Evolutionary conservation across 2,329 filamentous ascomycete genomes (phyloP).

Genomic region (Sporothrix schenckii): DNA sequence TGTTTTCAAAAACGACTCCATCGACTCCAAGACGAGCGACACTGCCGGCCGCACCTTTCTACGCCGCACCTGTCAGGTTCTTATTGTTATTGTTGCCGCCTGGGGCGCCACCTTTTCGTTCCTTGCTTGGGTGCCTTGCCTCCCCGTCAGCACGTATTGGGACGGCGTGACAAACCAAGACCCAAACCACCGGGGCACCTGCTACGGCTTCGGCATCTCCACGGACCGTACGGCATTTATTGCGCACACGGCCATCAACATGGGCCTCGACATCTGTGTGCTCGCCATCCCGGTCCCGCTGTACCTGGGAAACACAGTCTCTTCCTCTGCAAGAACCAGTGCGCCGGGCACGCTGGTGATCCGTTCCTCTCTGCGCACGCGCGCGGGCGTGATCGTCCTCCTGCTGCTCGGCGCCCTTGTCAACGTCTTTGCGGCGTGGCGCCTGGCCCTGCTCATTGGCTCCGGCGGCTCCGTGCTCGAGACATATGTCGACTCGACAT

Average conservation of each 20-base stretch:
- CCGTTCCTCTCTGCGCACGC: slow-evolving; percentile 34
- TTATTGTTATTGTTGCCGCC: slow-evolving; percentile 35
- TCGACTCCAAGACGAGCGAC: not conserved
- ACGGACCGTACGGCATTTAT: slow-evolving; percentile 37
- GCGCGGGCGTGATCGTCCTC: slow-evolving; percentile 40
- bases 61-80: slow-evolving; percentile 32
- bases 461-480: slow-evolving; percentile 35
- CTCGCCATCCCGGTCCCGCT: slow-evolving; percentile 43
- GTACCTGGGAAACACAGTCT: slow-evolving; percentile 39
- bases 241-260: slow-evolving; percentile 43
- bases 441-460: slow-evolving; percentile 37
- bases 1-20: slow-evolving; percentile 32
- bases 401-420: slow-evolving; percentile 32
- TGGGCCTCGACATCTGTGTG: slow-evolving; percentile 43
- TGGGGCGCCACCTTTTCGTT: slow-evolving; percentile 38
- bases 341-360: not conserved
- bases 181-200: slow-evolving; percentile 19
- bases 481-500: slow-evolving; percentile 39
- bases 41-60: slow-evolving; percentile 29
- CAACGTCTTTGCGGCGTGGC: slow-evolving; percentile 37
- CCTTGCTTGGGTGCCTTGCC: slow-evolving; percentile 38
- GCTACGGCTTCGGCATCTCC: slow-evolving; percentile 36
- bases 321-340: not conserved
- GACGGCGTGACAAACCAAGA: slow-evolving; percentile 23
- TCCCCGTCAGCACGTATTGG: slow-evolving; percentile 37